Base-by-base conservation (phyloP, 2,329 filamentous ascomycete species). In the Talaromyces sp. region DNA sequence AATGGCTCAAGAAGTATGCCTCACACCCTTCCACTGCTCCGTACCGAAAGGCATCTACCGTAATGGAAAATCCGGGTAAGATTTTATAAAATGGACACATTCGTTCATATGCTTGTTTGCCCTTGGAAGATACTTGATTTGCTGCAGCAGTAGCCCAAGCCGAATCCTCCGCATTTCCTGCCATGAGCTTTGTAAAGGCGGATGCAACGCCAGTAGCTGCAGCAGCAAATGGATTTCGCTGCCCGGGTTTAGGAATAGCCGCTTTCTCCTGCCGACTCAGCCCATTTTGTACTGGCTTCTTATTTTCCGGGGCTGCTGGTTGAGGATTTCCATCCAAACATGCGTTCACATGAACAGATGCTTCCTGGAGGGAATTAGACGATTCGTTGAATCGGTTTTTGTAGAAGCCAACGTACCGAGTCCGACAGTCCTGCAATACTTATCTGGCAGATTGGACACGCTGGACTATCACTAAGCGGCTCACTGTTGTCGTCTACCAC, bases 41-140 rank as follows among this genome's bases (percentile, higher is more conserved):
- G 70, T 98, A 99, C 21, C 93, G 87, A 70, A 99, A 96, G 0
- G 95, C 95, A 74, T 99, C 95, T 0, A 99, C 95, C 61, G 91
- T 96, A 58, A 98, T 96, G 64, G 84, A 91, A 69, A 97, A 89
- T 0, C 91, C 92, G 0, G 93, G 93, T 77, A 99, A 88, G 64
- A 98, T 97, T 75, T 99, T 99, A 80, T 99, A 99, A 69, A 99
- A 99, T 0, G 95, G 95, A 70, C 95, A 99, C 0, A 91, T 97
- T 55, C 95, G 86, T 69, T 93, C 85, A 69, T 93, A 95, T 0
- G 93, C 89, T 19, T 89, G 90, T 70, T 91, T 95, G 24, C 95
- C 93, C 46, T 91, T 84, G 2, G 92, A 87, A 1, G 89, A 84
- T 29, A 84, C 79, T 71, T 96, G 92, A 1, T 89, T 82, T 1